Evolutionary conservation across 768 basidiomycete genomes (phyloP).

Genomic region (Lyophyllum decastes): DNA sequence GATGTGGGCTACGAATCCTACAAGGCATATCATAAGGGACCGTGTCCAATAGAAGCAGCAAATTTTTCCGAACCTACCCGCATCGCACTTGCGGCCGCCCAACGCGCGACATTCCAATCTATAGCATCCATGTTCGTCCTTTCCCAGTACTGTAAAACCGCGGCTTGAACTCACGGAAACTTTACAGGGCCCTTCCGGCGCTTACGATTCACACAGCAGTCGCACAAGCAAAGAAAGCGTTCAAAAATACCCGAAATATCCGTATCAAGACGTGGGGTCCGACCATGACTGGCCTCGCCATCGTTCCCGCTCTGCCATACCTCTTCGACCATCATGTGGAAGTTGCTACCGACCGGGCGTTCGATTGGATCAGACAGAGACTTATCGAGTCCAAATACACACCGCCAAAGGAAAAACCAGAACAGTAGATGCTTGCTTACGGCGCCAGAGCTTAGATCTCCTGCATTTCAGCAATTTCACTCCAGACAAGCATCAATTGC

Average conservation of each 20-base stretch:
- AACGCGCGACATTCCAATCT: constrained; percentile 79
- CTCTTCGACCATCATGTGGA: constrained; percentile 83
- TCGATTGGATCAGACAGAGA: constrained; percentile 68
- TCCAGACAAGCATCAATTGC: not conserved
- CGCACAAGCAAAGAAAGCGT: constrained; percentile 68
- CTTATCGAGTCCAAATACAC: constrained; percentile 40
- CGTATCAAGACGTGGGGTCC: constrained; percentile 75
- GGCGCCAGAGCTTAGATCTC: not conserved
- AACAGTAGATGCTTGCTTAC: constrained; percentile 4
- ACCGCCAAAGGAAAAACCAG: constrained; percentile 11
- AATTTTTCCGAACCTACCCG: constrained; percentile 72
- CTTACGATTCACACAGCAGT: constrained; percentile 87
- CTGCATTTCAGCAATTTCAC: not conserved
- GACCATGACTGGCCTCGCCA: constrained; percentile 69
- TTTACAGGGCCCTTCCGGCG: constrained; percentile 73
- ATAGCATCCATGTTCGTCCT: constrained; percentile 74
- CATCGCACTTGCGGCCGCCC: constrained; percentile 67
- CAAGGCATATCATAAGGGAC: constrained; percentile 71
- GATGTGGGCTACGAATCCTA: constrained; percentile 84
- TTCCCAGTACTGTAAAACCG: constrained; percentile 7
- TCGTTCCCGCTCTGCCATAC: constrained; percentile 75
- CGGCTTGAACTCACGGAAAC: constrained; percentile 7
- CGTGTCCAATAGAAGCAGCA: constrained; percentile 64
- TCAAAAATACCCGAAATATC: constrained; percentile 57
- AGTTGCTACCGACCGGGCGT: constrained; percentile 62